These are phyloP conservation scores for Blastocystis hominis DNA, from an alignment of 352 stramenopile genomes.

Conservation along the genomic window DNA sequence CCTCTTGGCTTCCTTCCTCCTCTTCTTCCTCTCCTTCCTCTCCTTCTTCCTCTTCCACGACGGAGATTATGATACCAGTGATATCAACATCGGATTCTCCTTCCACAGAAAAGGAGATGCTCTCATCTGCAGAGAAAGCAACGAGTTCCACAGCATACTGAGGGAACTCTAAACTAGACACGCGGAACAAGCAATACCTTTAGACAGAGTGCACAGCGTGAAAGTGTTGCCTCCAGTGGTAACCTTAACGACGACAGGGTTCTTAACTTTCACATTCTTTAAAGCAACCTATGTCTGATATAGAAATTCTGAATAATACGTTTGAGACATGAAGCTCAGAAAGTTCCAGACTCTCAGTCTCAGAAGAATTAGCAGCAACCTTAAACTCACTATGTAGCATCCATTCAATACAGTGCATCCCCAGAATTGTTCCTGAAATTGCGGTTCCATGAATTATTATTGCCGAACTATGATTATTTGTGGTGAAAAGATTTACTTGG, in stretches of 20 bases:
- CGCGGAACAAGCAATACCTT: not conserved
- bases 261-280: constrained; percentile 50
- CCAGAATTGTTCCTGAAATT: constrained; percentile 58
- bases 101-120: constrained; percentile 33
- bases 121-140: constrained; percentile 45
- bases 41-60: constrained; percentile 37
- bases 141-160: constrained; percentile 47
- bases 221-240: constrained; percentile 23
- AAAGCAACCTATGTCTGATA: constrained; percentile 16
- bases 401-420: constrained; percentile 14
- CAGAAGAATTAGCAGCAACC: constrained; percentile 7
- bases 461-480: not conserved
- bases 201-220: constrained; percentile 38
- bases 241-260: constrained; percentile 46
- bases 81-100: constrained; percentile 53
- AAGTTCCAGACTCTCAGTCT: constrained; percentile 45
- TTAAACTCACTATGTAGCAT: not conserved
- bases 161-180: not conserved
- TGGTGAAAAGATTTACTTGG: not conserved
- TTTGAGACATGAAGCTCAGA: constrained; percentile 56
- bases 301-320: not conserved
- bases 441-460: constrained; percentile 35
- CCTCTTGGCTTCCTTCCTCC: constrained; percentile 20
- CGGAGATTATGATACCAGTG: constrained; percentile 53
- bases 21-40: constrained; percentile 9